Evolutionary conservation across 1,139 yeast genomes (phyloP), one percentile per base, ranked within the genome.

Genomic region (Blastobotrys buckinghamii): DNA sequence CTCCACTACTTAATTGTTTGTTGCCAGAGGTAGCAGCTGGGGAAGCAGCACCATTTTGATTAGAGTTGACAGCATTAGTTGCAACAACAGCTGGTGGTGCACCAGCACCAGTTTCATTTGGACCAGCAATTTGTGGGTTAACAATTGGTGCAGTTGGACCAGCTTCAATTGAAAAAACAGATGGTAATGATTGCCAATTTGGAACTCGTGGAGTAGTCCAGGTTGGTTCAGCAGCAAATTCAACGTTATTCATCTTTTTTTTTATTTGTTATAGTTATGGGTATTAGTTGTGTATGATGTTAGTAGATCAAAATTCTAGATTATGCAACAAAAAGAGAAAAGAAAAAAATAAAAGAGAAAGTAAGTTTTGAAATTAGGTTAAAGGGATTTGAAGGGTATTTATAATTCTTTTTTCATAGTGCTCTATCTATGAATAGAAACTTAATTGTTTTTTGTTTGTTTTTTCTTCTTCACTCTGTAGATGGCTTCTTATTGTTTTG

Each of bases 181-280:
- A 45, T 33, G 48, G 48, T 17, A 45, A 26, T 19, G 48, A 37
- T 34, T 45, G 43, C 48, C 48, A 45, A 34, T 32, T 33, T 39
- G 48, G 48, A n/a, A 45, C 48, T 39, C 48, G 43, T 33, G 48
- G 48, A 24, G 48, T 39, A 19, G 35, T 34, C 35, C 37, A 39
- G 27, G 39, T 20, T 30, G 30, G 26, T n/a, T 16, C 32, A 6
- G 32, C 32, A 13, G 32, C 12, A 29, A 6, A 12, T 29, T 29
- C 9, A 17, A 41, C 34, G 10, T 24, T 15, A 29, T 13, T 35
- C 43, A 39, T 41, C 32, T 26, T 40, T 40, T 13, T 35, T 10
- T 29, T 29, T 8, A 36, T 15, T 7, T 38, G 29, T 38, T 20
- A 13, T 20, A 26, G 20, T 22, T 5, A 29, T 40, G 36, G 26